phyloP scores from a whole-genome alignment of 2,329 filamentous ascomycete genomes.

The Xylariaceae sp. region DNA sequence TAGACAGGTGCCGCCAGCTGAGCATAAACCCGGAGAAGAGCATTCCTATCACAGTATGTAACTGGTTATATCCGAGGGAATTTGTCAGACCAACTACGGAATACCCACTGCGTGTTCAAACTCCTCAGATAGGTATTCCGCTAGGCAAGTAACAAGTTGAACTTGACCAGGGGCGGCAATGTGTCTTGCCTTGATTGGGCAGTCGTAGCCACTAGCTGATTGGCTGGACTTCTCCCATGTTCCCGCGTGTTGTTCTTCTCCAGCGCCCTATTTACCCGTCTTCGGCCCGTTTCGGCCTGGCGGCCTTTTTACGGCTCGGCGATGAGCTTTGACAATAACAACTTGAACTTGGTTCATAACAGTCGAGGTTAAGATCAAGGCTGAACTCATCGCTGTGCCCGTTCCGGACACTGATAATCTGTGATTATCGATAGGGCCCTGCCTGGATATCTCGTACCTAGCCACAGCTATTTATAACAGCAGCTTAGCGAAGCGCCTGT shows the following conservation, averaged over 20 bases:
- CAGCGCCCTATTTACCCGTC: neutral
- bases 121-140: neutral
- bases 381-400: too few relatives aligned
- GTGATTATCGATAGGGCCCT: too few relatives aligned
- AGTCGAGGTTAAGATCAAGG: too few relatives aligned
- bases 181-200: conserved; percentile 22
- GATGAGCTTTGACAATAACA: too few relatives aligned
- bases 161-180: conserved; percentile 6
- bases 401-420: too few relatives aligned
- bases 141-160: neutral
- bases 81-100: neutral
- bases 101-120: neutral
- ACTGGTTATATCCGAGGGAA: too few relatives aligned
- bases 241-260: neutral
- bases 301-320: neutral
- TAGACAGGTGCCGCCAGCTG: too few relatives aligned
- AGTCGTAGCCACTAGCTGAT: neutral
- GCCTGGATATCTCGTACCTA: too few relatives aligned
- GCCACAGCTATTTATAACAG: neutral
- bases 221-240: conserved; percentile 1
- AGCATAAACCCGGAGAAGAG: too few relatives aligned
- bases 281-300: neutral
- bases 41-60: too few relatives aligned
- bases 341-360: too few relatives aligned
- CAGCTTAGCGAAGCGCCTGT: neutral